Conservation (phyloP, 352 stramenopile species). For the Phytopythium mirpurense region DNA sequence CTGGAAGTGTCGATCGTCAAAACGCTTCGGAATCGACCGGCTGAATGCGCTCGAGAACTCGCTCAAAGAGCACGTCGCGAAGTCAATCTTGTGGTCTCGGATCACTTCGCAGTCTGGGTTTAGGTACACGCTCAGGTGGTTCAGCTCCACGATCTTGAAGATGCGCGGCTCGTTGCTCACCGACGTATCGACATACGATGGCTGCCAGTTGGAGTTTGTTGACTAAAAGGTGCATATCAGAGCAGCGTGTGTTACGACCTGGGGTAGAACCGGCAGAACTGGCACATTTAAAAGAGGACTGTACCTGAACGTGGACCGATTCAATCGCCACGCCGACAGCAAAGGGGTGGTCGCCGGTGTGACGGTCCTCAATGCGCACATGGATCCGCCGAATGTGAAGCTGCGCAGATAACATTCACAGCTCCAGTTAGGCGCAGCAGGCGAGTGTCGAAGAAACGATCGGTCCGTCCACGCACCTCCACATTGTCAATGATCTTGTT, state of each 20-base stretch:
- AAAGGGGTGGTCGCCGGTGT: conserved; percentile 78
- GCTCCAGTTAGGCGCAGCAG: not conserved
- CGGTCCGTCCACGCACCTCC: conserved; percentile 34
- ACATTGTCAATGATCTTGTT: conserved; percentile 91
- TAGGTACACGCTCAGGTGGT: conserved; percentile 84
- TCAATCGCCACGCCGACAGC: conserved; percentile 77
- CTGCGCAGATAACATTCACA: conserved; percentile 13
- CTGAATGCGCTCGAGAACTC: conserved; percentile 77
- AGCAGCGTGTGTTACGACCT: not conserved
- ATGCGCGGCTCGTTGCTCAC: conserved; percentile 83
- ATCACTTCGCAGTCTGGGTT: conserved; percentile 76
- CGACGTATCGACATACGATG: conserved; percentile 71
- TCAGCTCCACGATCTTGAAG: conserved; percentile 87
- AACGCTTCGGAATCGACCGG: conserved; percentile 76
- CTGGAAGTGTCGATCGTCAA: conserved; percentile 59
- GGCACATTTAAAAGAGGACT: not conserved
- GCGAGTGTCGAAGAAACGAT: not conserved
- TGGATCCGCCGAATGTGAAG: conserved; percentile 85
- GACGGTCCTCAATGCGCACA: conserved; percentile 73
- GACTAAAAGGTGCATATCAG: conserved; percentile 32
- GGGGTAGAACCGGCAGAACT: not conserved
- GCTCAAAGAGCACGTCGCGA: conserved; percentile 64
- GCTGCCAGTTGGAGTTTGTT: conserved; percentile 85
- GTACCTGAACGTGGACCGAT: conserved; percentile 71
- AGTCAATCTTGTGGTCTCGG: conserved; percentile 48